Evolutionary conservation across 192 early-diverging fungal species (phyloP), one percentile per base, ranked within the genome.

Genomic region (Backusella psychrophila): DNA sequence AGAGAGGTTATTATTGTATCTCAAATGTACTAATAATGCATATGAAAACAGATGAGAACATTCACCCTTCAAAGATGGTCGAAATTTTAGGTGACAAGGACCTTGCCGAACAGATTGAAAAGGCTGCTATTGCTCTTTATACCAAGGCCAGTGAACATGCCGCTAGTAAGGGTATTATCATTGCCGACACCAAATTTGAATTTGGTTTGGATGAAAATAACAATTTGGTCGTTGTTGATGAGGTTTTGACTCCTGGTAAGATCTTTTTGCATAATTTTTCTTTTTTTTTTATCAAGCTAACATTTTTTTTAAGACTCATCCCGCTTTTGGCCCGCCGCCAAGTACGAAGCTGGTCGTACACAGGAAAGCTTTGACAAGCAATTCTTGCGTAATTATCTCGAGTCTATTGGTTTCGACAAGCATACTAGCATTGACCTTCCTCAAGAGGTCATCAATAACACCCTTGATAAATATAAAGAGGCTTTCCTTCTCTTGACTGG

Each of bases 161-260:
- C 3, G 67, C 82, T 5, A 80, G 82, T 35, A 90, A 89, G 82
- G 97, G 97, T 38, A 98, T 99, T 72, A 95, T 99, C 69, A 99
- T 99, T 85, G 98, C 98, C 12, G 98, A 99, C 73, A 99, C 98
- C 41, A 99, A 99, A 83, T 98, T 99, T 82, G 98, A 99, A 85
- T 99, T 99, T 90, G 98, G 98, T 71, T 90, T 95, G 9, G 95
- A 99, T 84, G 84, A 87, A 39, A 72, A 93, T 17, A 94, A 94
- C 74, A 86, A 83, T 29, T 80, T 99, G 29, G 90, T 96, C 77
- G 85, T 99, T 70, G 92, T 95, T 17, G 98, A 99, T 80, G 98
- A 99, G 83, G 97, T 96, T 35, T 88, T 99, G 77, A 99, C 98
- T 0, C 98, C 97, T 29, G 93, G 91, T 93, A 86, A 76, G 6